phyloP scores from a whole-genome alignment of 805 yeast genomes.

The Monosporozyma unispora region DNA sequence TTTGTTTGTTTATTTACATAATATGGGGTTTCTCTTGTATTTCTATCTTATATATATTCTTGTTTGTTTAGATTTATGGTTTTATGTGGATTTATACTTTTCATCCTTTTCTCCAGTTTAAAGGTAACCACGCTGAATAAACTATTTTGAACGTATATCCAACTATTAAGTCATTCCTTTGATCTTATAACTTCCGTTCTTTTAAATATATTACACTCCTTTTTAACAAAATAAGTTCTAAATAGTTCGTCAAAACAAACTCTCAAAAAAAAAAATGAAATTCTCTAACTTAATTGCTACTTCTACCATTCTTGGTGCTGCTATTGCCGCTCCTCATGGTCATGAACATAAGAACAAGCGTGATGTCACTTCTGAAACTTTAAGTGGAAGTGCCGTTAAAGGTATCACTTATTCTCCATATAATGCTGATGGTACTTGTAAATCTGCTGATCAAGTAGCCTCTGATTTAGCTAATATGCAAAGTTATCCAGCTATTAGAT shows the following conservation, averaged over 20 bases:
- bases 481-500: conserved; percentile 54
- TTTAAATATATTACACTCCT: background rate
- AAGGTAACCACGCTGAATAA: background rate
- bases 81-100: background rate
- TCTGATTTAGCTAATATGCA: conserved; percentile 48
- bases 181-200: background rate
- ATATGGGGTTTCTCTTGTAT: background rate
- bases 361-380: conserved; percentile 36
- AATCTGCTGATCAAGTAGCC: conserved; percentile 48
- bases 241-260: background rate
- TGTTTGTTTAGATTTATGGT: background rate
- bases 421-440: conserved; percentile 59
- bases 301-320: conserved; percentile 41
- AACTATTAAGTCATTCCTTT: conserved; percentile 11
- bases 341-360: conserved; percentile 46
- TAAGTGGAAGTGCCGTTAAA: conserved; percentile 42
- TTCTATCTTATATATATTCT: background rate
- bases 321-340: conserved; percentile 54
- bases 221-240: background rate
- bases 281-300: conserved; percentile 39
- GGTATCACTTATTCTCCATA: conserved; percentile 84
- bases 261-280: conserved; percentile 36
- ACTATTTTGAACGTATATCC: background rate
- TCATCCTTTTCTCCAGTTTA: background rate
- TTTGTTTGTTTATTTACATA: background rate